phyloP scores from a whole-genome alignment of 1,139 yeast species.

The Protomyces macrosporus region DNA sequence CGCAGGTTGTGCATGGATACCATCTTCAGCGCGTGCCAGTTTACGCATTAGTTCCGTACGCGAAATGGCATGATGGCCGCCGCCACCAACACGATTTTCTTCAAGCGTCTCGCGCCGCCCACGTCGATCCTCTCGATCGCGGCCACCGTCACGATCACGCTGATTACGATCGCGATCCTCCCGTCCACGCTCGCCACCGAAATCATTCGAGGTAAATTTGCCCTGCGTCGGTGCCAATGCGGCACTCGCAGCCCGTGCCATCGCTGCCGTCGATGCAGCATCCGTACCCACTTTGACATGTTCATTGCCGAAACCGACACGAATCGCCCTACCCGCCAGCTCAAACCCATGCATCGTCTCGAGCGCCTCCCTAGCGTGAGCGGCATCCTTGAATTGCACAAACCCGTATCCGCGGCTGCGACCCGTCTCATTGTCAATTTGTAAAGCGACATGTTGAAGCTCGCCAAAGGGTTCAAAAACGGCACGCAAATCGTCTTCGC shows the following conservation, averaged over 20 bases:
- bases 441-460: conserved; percentile 37
- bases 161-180: conserved; percentile 2
- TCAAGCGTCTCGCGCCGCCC: conserved; percentile 33
- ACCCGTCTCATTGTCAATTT: conserved; percentile 38
- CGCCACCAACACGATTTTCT: conserved; percentile 36
- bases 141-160: conserved; percentile 21
- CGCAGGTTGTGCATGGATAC: conserved; percentile 15
- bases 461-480: conserved; percentile 40
- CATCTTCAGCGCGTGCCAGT: conserved; percentile 39
- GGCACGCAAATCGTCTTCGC: conserved; percentile 38
- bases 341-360: conserved; percentile 39
- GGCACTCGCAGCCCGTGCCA: neutral
- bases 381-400: conserved; percentile 36
- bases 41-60: conserved; percentile 38
- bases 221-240: conserved; percentile 11
- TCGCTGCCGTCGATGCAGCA: conserved; percentile 23
- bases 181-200: conserved; percentile 8
- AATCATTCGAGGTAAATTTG: conserved; percentile 11
- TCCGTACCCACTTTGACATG: conserved; percentile 29
- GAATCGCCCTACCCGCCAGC: conserved; percentile 38
- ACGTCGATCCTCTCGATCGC: conserved; percentile 13
- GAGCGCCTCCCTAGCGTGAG: conserved; percentile 38
- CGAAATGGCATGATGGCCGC: conserved; percentile 35
- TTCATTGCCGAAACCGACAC: conserved; percentile 39
- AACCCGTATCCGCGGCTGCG: conserved; percentile 40